Base-by-base conservation (phyloP, 2,329 filamentous ascomycete genomes). In the Beauveria medogensis region DNA sequence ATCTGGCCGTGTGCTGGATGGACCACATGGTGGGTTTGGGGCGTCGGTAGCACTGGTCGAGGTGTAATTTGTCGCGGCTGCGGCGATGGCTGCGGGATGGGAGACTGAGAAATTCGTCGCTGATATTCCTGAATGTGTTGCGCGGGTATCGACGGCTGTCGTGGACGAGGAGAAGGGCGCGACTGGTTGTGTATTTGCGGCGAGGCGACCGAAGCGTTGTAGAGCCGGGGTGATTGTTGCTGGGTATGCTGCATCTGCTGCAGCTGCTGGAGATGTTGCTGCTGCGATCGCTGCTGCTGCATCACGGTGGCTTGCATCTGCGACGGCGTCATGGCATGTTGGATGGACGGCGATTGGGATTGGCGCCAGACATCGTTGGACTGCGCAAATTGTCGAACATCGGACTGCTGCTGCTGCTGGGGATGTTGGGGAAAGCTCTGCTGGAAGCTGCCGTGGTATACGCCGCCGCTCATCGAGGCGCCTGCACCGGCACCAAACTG, bases 241-340 rank as follows among this genome's bases (percentile, higher is more conserved):
- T 72, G 68, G 5, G 69, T 67, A 28, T 71, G 70, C 3, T 68
- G 69, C 52, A 56, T 55, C 70, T 70, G 66, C 20, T 69, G 68
- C 61, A 64, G 62, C 63, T 71, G 70, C 14, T 70, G 70, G 3
- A 64, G 63, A 65, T 58, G 73, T 54, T 65, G 62, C 43, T 66
- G 65, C 34, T 69, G 72, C 28, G 53, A 56, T 46, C 43, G 53
- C 47, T 61, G 59, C 47, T 57, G 53, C 47, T 71, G 69, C 43
- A 60, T 60, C 22, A 60, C 34, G 20, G 53, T 55, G 22, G 55
- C 62, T 55, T 65, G 64, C 6, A 56, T 52, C 8, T 61, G 47
- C 46, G 67, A 66, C 26, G 73, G 66, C n/a, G 70, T 69, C 59
- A 67, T 61, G 62, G 63, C 57, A 59, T 43, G 57, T 30, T 60